These are phyloP conservation scores for Jackrogersella multiformis DNA, from an alignment of 495 filamentous ascomycete species.

Conservation along the genomic window DNA sequence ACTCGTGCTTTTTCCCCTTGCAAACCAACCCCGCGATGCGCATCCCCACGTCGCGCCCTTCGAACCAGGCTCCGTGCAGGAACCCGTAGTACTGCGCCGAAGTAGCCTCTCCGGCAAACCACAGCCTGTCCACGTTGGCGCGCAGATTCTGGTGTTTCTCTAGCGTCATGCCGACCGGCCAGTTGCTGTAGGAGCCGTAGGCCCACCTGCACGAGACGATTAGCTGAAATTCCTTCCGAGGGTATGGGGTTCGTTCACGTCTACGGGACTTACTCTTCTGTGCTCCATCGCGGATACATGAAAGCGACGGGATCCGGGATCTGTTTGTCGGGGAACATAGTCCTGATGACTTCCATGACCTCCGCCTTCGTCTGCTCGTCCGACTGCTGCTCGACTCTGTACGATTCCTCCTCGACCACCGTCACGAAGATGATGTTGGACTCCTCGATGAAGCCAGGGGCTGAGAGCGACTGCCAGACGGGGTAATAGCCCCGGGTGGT, in stretches of 20 bases:
- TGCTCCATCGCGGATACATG: constrained; percentile 76
- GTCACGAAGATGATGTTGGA: constrained; percentile 77
- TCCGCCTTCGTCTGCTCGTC: constrained; percentile 68
- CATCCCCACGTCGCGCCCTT: constrained; percentile 64
- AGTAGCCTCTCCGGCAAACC: constrained; percentile 78
- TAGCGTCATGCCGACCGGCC: constrained; percentile 71
- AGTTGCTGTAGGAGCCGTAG: constrained; percentile 77
- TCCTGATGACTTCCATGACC: constrained; percentile 67
- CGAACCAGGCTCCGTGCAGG: constrained; percentile 69
- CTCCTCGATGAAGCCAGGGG: constrained; percentile 67
- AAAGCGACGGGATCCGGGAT: constrained; percentile 75
- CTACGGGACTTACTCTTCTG: constrained; percentile 51
- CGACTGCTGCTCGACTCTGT: constrained; percentile 69
- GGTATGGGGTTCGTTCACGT: not conserved
- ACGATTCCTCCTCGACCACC: constrained; percentile 68
- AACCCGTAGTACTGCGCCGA: constrained; percentile 76
- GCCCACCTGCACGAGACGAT: constrained; percentile 58
- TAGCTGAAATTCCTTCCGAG: not conserved
- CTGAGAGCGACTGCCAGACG: constrained; percentile 72
- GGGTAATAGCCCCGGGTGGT: constrained; percentile 73
- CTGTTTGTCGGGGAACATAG: constrained; percentile 69
- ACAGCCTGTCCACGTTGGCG: constrained; percentile 71
- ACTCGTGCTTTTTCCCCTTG: constrained; percentile 28
- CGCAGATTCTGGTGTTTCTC: constrained; percentile 78
- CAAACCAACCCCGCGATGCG: constrained; percentile 59